Base-by-base conservation (phyloP, 1,284 basidiomycete genomes). In the Apiotrichum veenhuisii region DNA sequence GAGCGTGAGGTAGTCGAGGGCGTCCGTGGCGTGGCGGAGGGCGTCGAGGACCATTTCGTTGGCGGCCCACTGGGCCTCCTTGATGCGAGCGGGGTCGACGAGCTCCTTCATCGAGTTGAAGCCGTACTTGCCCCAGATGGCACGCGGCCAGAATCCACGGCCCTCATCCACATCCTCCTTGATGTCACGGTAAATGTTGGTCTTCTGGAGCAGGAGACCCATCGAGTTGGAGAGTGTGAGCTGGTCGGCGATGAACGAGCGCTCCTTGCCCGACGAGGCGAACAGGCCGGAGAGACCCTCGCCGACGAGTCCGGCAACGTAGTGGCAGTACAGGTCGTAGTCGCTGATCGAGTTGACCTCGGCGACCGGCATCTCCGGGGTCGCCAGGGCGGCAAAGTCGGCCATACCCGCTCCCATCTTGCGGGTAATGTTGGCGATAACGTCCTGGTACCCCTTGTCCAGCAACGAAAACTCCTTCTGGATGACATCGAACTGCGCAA, bases 251-350 rank as follows among this genome's bases (percentile, higher is more conserved):
- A 98, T 78, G 81, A 85, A 89, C 0, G 82, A 72, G 0, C 82
- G 82, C 77, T 98, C 95, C 71, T 94, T 92, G 42, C 85, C 85
- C 5, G 91, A 92, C 10, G 89, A 88, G 18, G 89, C 82, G 79
- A 95, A 97, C 47, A 99, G 81, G 9, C 91, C 85, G 0, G 91
- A 94, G 47, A 97, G 83, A 55, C 96, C 95, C 76, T 99, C 96
- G 51, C 95, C 96, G 60, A 98, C 95, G 55, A 98, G 85, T 2
- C 95, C 96, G 3, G 95, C 96, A 62, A 98, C 96, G 75, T 96
- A 98, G 78, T 99, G 95, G 74, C 96, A 98, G 80, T 99, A 98
- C 14, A 98, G 82, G 75, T 98, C 92, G 77, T 95, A 97, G 67
- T 97, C 92, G 45, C 84, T 80, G 61, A 91, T 79, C 12, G 86